Conservation (phyloP, 495 filamentous ascomycete genomes). For the Penicillium dipodomyicola region DNA sequence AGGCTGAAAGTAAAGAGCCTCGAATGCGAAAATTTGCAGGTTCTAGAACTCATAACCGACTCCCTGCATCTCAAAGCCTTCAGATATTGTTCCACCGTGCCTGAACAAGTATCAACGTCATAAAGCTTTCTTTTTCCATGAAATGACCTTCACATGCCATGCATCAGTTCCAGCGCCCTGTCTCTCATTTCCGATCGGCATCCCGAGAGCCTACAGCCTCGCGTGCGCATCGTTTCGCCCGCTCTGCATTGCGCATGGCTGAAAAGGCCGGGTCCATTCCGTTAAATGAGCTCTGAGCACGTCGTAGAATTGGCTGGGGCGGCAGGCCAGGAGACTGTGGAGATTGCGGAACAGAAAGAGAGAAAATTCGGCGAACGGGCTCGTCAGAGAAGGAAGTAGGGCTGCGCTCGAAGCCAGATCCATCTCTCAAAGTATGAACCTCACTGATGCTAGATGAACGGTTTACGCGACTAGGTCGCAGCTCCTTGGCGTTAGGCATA, state of each 20-base stretch:
- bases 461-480: not conserved
- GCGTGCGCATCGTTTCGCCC: not conserved
- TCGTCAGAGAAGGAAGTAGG: not conserved
- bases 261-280: conserved; percentile 7
- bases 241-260: not conserved
- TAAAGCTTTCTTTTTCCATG: not conserved
- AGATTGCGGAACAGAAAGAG: conserved; percentile 6
- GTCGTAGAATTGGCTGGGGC: not conserved
- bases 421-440: not conserved
- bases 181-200: not conserved
- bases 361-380: not conserved
- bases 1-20: not conserved
- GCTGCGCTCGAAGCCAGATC: not conserved
- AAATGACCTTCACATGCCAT: not conserved
- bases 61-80: not conserved
- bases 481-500: not conserved
- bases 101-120: not conserved
- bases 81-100: not conserved
- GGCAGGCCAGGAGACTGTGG: not conserved
- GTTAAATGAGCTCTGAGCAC: not conserved
- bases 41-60: not conserved
- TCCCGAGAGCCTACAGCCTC: not conserved
- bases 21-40: not conserved
- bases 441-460: not conserved
- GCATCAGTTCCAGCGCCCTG: not conserved